phyloP scores from a whole-genome alignment of 257 asterid genomes.

The Craterostigma plantagineum region DNA sequence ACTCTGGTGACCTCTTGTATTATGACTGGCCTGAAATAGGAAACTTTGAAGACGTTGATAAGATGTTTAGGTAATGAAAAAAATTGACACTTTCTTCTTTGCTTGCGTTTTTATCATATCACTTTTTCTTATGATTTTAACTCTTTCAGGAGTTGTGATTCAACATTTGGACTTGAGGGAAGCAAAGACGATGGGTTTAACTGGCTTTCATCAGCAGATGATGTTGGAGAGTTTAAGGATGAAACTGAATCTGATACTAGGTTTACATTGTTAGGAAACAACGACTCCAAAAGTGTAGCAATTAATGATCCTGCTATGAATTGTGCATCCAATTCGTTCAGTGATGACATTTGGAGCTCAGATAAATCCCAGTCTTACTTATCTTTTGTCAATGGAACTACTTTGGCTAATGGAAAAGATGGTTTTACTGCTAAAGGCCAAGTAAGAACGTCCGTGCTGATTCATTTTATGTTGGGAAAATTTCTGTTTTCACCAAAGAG shows the following conservation, averaged over 20 bases:
- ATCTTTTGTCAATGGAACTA: conserved; percentile 25
- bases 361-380: conserved; percentile 17
- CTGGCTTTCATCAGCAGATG: conserved; percentile 58
- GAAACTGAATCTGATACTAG: conserved; percentile 24
- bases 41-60: conserved; percentile 76
- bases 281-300: too few relatives aligned
- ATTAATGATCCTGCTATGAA: conserved; percentile 17
- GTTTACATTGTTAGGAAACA: conserved; percentile 13
- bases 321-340: conserved; percentile 16
- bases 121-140: conserved; percentile 5
- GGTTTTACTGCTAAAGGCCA: conserved; percentile 22
- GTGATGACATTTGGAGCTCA: conserved; percentile 24
- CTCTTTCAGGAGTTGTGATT: conserved; percentile 55
- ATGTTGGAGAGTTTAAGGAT: conserved; percentile 30
- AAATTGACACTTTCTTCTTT: conserved; percentile 6
- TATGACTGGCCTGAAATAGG: conserved; percentile 73
- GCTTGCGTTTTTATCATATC: conserved; percentile 7
- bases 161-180: conserved; percentile 60
- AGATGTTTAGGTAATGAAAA: conserved; percentile 57
- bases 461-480: too few relatives aligned
- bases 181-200: conserved; percentile 40
- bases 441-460: conserved; percentile 11
- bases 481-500: too few relatives aligned
- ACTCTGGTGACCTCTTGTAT: conserved; percentile 39
- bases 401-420: conserved; percentile 17